phyloP scores from a whole-genome alignment of 164 flowering plant species.

The Aristolochia fimbriata region DNA sequence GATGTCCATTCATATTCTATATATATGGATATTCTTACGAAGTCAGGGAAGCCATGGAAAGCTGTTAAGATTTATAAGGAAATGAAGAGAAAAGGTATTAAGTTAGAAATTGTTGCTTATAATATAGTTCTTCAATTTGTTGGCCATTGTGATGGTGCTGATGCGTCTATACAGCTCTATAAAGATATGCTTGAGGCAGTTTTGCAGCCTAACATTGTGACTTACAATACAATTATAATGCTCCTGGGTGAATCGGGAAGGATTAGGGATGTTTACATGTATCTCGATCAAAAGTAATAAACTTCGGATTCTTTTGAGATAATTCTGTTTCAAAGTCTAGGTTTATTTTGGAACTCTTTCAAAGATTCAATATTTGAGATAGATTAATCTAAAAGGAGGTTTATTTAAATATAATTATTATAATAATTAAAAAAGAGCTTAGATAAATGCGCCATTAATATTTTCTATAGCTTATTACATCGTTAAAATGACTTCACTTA shows the following conservation, averaged over 20 bases:
- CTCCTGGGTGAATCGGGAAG: constrained; percentile 67
- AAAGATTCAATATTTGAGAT: too few species aligned
- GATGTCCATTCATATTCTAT: constrained; percentile 76
- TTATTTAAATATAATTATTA: too few species aligned
- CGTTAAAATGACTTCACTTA: too few species aligned
- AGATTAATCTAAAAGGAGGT: too few species aligned
- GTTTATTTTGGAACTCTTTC: too few species aligned
- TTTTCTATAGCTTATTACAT: too few species aligned
- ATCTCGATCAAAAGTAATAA: constrained; percentile 23
- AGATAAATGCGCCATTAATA: too few species aligned
- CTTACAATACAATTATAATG: constrained; percentile 63
- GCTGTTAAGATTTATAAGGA: constrained; percentile 73
- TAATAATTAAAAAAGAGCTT: too few species aligned
- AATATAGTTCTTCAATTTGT: constrained; percentile 65
- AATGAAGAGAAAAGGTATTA: constrained; percentile 61
- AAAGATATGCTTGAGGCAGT: constrained; percentile 73
- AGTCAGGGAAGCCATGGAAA: constrained; percentile 80
- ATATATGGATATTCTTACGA: constrained; percentile 83
- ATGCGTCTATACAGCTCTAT: constrained; percentile 38
- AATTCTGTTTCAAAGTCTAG: too few species aligned
- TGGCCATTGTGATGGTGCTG: constrained; percentile 71
- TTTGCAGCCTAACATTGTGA: constrained; percentile 53
- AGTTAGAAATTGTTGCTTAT: constrained; percentile 70
- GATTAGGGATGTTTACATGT: constrained; percentile 37
- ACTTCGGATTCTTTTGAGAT: too few species aligned